phyloP scores from a whole-genome alignment of 352 stramenopile genomes.

The Globisporangium cederbergense region DNA sequence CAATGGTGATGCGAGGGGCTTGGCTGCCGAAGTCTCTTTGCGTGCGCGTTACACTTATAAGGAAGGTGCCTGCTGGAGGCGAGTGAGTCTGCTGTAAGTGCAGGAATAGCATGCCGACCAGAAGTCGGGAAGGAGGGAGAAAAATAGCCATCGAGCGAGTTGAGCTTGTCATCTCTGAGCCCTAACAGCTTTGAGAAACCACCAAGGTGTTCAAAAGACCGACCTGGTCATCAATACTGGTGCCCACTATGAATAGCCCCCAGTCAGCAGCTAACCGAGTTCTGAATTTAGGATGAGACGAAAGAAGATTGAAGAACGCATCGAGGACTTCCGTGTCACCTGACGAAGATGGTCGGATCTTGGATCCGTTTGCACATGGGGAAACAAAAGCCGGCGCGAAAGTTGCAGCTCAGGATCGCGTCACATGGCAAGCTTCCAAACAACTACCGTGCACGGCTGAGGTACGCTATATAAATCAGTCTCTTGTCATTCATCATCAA shows the following conservation, averaged over 20 bases:
- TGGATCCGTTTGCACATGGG: no score
- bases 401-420: no score
- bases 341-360: no score
- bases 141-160: not conserved
- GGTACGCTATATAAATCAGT: not conserved
- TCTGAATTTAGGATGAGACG: no score
- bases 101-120: not conserved
- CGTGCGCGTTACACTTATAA: not conserved
- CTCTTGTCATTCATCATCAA: slow-evolving; percentile 6
- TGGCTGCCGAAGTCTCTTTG: not conserved
- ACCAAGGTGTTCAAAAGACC: no score
- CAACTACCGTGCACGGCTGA: not conserved
- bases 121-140: not conserved
- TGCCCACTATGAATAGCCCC: no score
- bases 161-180: not conserved
- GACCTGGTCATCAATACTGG: no score
- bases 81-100: not conserved
- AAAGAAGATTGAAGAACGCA: no score
- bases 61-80: not conserved
- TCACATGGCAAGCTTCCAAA: not conserved
- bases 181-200: not conserved
- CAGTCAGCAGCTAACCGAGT: no score
- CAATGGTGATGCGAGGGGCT: not conserved
- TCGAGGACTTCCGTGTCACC: no score
- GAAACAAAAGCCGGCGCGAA: no score